Evolutionary conservation across 2,329 filamentous ascomycete species (phyloP), one percentile per base, ranked within the genome.

Genomic region (Coleophoma eucalyptorum): DNA sequence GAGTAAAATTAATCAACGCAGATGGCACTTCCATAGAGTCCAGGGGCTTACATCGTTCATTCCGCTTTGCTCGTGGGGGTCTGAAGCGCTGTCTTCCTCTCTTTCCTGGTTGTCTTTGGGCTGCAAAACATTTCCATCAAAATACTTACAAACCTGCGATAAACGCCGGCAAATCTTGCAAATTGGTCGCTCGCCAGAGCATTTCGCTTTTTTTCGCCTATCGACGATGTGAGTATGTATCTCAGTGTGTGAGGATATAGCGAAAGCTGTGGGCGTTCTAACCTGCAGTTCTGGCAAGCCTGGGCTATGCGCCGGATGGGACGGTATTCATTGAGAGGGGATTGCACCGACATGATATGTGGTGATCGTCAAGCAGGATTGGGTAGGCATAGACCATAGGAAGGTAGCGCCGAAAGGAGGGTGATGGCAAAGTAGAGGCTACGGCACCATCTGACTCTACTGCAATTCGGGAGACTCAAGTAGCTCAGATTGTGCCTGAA

Each of bases 241-340:
- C 32, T 10, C n/a, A 26, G 26, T 41, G 33, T 49, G 48, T 12
- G 20, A 46, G 20, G 34, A 21, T 21, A 26, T 45, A n/a, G 16
- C 33, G 12, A 16, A 44, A 35, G 31, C 11, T 19, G 18, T 33
- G 47, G 12, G 8, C 32, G n/a, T 32, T 38, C 50, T n/a, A 12
- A 52, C 50, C 50, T 43, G 46, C 50, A 52, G 41, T 46, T 52
- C 21, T 18, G 37, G 40, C 50, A 52, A n/a, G 50, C 50, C 37
- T 50, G 38, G 15, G 26, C 38, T 16, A 38, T 45, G 16, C 50
- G 46, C 32, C 33, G 45, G 32, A 47, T 47, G 34, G 10, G 10
- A 35, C 33, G 33, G n/a, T 35, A 35, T 35, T 35, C 33, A 35
- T 15, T 35, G 33, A 15, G 33, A 35, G 33, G 33, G 33, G 33